Percentiles rank a stretch among this genome's conserved stretches.
phyloP scores from a whole-genome alignment of 371 early-diverging fungal species.

The Rhizopus stolonifer region DNA sequence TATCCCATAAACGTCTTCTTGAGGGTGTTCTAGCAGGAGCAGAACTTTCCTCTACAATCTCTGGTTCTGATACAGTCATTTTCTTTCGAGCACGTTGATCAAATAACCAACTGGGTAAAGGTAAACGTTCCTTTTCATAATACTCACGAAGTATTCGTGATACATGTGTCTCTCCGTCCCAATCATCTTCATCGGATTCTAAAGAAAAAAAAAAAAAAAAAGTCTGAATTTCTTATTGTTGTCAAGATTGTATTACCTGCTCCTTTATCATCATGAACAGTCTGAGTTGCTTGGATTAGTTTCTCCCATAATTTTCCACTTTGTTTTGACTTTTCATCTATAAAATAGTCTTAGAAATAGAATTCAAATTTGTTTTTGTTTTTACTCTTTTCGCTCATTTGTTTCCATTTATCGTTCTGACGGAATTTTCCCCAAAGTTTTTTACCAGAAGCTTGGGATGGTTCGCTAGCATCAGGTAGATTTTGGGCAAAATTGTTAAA shows the following conservation, averaged over 20 bases:
- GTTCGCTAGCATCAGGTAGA: constrained; percentile 25
- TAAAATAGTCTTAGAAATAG: not conserved
- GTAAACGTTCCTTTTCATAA: constrained; percentile 44
- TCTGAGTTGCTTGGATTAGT: constrained; percentile 57
- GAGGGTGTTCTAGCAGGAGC: constrained; percentile 23
- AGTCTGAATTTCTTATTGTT: no score
- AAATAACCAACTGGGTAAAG: constrained; percentile 33
- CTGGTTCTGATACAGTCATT: not conserved
- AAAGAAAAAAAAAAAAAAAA: no score
- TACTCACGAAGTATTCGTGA: constrained; percentile 51
- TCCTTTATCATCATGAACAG: constrained; percentile 37
- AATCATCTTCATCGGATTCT: constrained; percentile 63
- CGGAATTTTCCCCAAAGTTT: constrained; percentile 50
- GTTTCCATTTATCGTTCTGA: constrained; percentile 53
- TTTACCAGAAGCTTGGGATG: constrained; percentile 21
- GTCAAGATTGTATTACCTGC: no score
- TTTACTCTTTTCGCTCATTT: constrained; percentile 39
- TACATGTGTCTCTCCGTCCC: constrained; percentile 61
- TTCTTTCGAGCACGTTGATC: constrained; percentile 13
- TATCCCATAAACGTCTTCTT: constrained; percentile 37
- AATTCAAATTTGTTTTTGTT: not conserved
- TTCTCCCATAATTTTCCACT: constrained; percentile 55
- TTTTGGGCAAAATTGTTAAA: constrained; percentile 45
- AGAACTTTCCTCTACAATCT: not conserved
- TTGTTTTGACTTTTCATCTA: constrained; percentile 38